Evolutionary conservation across 2,329 filamentous ascomycete genomes (phyloP).

Genomic region (Botrytis tulipae): DNA sequence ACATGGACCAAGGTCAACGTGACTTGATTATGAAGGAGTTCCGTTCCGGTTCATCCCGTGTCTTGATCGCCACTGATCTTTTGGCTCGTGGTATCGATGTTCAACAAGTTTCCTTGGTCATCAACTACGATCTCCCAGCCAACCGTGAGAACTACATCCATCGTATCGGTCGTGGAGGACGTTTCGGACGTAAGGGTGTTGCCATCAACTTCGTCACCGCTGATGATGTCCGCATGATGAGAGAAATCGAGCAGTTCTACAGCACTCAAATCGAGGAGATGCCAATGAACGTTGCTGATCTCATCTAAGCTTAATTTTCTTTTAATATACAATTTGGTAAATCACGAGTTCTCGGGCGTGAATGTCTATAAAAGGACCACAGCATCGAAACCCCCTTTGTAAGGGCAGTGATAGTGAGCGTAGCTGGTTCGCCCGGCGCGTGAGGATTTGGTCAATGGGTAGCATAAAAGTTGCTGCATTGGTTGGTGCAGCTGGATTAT

Average conservation of each 20-base stretch:
- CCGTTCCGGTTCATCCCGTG: conserved; percentile 96
- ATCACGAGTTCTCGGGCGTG: conserved; percentile 35
- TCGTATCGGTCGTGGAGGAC: conserved; percentile 98
- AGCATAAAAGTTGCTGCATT: conserved; percentile 39
- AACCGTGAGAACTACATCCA: conserved; percentile 99
- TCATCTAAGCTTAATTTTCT: conserved; percentile 56
- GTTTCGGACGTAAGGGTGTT: conserved; percentile 99
- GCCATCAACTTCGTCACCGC: conserved; percentile 99
- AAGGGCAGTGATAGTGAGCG: conserved; percentile 40
- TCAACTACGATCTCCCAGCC: conserved; percentile 99
- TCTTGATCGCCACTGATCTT: conserved; percentile 96
- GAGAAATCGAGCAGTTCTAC: conserved; percentile 99
- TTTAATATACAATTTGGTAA: conserved; percentile 32
- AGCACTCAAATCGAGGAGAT: conserved; percentile 99
- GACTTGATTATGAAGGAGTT: conserved; percentile 99
- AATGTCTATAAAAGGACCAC: conserved; percentile 2
- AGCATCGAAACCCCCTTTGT: conserved; percentile 29
- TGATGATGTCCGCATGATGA: conserved; percentile 99
- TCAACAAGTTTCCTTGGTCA: conserved; percentile 98
- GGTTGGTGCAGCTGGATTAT: conserved; percentile 29
- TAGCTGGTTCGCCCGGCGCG: conserved; percentile 40
- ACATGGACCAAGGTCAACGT: conserved; percentile 98
- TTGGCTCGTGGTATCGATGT: conserved; percentile 99
- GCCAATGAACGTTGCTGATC: conserved; percentile 88
- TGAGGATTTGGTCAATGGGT: conserved; percentile 37